Evolutionary conservation across 148 eudicot genomes (phyloP), one percentile per base, ranked within the genome.

Genomic region (Mesembryanthemum crystallinum): DNA sequence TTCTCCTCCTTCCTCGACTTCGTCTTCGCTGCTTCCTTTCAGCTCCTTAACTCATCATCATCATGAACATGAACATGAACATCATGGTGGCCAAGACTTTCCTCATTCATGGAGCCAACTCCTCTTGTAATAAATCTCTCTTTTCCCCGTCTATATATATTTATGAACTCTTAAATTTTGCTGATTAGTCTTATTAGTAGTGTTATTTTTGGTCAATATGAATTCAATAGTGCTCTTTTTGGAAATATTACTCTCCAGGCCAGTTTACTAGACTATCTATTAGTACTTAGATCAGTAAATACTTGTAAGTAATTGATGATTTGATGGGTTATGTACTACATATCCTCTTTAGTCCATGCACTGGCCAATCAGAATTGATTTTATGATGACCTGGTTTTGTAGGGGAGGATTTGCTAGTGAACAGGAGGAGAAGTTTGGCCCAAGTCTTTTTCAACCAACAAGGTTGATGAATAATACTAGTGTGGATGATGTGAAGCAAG

Each of bases 51-150:
- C 82, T 72, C 64, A 76, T 78, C 69, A 76, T 76, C 80, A n/a
- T n/a, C n/a, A n/a, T n/a, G n/a, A n/a, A n/a, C n/a, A n/a, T n/a
- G n/a, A n/a, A n/a, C n/a, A 82, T 76, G 39, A 37, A 3, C 81
- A 73, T 33, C 79, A 76, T 65, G 70, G 60, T 59, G 90, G 54
- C 59, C 91, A 82, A 79, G 91, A 87, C 42, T 83, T 89, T 55
- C 92, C 97, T 54, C 88, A 87, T 35, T 82, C 95, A 60, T 90
- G 95, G 97, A 89, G 89, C 85, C 95, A 90, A 73, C 87, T 90
- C 12, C 89, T 92, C 67, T 73, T 85, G 97, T 92, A 87, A 80
- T 68, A 54, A 43, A 14, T 39, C 57, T 62, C 59, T 54, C 35
- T 62, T 47, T 1, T 17, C 5, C 23, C 25, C 20, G 6, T 64